Evolutionary conservation across 2,329 filamentous ascomycete genomes (phyloP).

Genomic region (Diaporthe nobilis): DNA sequence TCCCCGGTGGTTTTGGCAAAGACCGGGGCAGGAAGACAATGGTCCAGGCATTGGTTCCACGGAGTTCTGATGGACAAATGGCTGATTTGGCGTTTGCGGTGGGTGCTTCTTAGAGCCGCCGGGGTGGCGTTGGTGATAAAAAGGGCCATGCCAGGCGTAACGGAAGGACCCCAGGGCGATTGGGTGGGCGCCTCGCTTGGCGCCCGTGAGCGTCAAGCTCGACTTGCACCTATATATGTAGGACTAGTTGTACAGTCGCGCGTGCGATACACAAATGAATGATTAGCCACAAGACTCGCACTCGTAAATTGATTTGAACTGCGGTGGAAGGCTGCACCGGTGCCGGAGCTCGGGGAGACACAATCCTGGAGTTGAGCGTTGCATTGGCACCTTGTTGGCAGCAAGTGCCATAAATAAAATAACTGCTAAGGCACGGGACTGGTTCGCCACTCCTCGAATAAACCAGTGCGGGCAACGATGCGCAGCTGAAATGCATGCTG

Average conservation of each 20-base stretch:
- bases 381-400: neutral
- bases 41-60: neutral
- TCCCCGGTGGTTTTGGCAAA: neutral
- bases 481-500: neutral
- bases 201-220: neutral
- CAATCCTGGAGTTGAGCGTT: neutral
- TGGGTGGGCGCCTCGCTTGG: neutral
- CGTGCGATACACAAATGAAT: slow-evolving; percentile 4
- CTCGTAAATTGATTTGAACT: neutral
- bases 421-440: neutral
- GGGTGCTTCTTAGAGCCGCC: neutral
- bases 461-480: neutral
- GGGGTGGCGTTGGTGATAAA: neutral
- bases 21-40: neutral
- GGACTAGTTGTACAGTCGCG: slow-evolving; percentile 11
- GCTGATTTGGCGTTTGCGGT: neutral
- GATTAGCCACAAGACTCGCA: neutral
- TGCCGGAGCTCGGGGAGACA: neutral
- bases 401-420: neutral
- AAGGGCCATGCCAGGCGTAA: slow-evolving; percentile 3
- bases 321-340: neutral
- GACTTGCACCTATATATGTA: neutral
- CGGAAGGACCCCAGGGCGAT: neutral
- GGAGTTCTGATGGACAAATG: slow-evolving; percentile 15
- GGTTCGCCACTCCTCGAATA: slow-evolving; percentile 24